These are phyloP conservation scores for Backusella liffmaniae DNA, from an alignment of 192 early-diverging fungal genomes.

Conservation along the genomic window DNA sequence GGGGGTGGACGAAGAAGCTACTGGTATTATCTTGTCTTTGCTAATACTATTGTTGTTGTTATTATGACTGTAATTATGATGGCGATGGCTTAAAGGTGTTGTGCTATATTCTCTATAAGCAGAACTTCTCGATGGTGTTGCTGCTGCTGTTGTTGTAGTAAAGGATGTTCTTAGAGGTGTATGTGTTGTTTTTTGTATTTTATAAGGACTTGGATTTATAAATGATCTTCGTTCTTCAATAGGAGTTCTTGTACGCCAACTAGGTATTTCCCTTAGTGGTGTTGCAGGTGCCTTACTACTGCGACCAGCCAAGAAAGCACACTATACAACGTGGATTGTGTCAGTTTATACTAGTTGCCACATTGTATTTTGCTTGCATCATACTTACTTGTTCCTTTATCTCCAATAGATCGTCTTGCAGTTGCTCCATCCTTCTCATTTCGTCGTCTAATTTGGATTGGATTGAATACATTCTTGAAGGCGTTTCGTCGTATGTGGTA, in stretches of 20 bases:
- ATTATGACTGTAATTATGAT: background rate
- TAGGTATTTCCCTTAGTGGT: background rate
- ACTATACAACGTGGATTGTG: background rate
- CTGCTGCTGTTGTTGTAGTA: too few species aligned
- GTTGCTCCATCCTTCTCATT: constrained; percentile 3
- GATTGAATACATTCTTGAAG: background rate
- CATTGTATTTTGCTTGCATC: background rate
- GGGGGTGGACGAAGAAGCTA: background rate
- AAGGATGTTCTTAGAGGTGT: background rate
- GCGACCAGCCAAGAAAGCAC: background rate
- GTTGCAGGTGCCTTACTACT: background rate
- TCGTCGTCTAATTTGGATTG: constrained; percentile 7
- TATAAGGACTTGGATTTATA: background rate
- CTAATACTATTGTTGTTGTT: background rate
- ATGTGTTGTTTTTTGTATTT: background rate
- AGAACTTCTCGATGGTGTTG: background rate
- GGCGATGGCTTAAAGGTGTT: background rate
- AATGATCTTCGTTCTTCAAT: background rate
- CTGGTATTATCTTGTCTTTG: background rate
- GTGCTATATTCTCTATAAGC: background rate
- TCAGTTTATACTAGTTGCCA: background rate
- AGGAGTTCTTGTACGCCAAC: background rate
- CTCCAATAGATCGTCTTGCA: background rate
- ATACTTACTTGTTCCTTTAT: constrained; percentile 7
- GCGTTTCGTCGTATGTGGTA: background rate